Conservation (phyloP, 768 basidiomycete genomes). For the Phanerochaete sordida region DNA sequence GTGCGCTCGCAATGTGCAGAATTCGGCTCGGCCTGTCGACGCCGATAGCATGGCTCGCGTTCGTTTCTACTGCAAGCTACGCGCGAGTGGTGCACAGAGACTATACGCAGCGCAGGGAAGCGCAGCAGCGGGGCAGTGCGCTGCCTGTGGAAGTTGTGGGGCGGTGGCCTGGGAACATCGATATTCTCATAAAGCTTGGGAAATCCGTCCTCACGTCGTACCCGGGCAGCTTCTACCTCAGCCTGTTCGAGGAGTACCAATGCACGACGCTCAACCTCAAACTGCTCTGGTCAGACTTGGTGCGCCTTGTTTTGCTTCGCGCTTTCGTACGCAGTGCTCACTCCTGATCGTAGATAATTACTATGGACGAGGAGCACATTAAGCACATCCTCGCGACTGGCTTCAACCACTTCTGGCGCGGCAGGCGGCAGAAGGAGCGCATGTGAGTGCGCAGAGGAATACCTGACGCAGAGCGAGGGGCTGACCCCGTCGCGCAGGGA, state of each 20-base stretch:
- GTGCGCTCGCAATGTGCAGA: not conserved
- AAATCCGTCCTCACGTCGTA: slow-evolving; percentile 56
- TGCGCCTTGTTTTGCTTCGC: slow-evolving; percentile 31
- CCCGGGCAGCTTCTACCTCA: slow-evolving; percentile 58
- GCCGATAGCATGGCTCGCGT: slow-evolving; percentile 35
- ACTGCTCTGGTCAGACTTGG: slow-evolving; percentile 68
- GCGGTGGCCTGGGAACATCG: slow-evolving; percentile 78
- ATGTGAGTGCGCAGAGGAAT: slow-evolving; percentile 39
- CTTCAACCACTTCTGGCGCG: slow-evolving; percentile 67
- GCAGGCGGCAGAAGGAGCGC: slow-evolving; percentile 58
- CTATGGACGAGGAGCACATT: slow-evolving; percentile 69
- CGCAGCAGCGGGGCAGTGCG: slow-evolving; percentile 48
- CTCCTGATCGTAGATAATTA: slow-evolving; percentile 53
- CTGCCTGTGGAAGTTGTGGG: slow-evolving; percentile 53
- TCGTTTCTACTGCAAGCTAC: slow-evolving; percentile 39
- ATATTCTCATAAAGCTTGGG: slow-evolving; percentile 56
- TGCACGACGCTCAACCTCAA: slow-evolving; percentile 67
- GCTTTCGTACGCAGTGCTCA: not conserved
- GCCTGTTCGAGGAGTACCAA: slow-evolving; percentile 65
- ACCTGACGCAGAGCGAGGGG: not conserved
- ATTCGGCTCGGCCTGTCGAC: slow-evolving; percentile 31
- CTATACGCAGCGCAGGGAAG: slow-evolving; percentile 32
- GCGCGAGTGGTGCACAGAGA: slow-evolving; percentile 32
- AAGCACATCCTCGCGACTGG: slow-evolving; percentile 66
- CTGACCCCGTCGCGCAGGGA: slow-evolving; percentile 26